Evolutionary conservation across 2,329 filamentous ascomycete species (phyloP).

Genomic region (Monosporascus sp.): DNA sequence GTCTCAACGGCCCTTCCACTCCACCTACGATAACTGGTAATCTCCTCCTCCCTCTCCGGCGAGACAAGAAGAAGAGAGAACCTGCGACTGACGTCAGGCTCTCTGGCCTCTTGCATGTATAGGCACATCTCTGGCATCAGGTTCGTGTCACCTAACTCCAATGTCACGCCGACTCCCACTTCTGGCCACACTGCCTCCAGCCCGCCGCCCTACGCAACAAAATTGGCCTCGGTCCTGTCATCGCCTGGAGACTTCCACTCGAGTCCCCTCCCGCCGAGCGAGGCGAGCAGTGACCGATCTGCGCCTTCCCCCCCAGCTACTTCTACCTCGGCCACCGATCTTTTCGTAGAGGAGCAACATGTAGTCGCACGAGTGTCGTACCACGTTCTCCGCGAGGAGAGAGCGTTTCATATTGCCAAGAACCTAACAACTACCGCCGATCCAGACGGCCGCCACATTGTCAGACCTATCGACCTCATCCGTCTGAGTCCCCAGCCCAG

Average conservation of each 20-base stretch:
- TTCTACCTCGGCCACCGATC: slow-evolving; percentile 37
- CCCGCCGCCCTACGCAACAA: slow-evolving; percentile 36
- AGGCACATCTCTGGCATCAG: slow-evolving; percentile 65
- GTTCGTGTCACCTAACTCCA: slow-evolving; percentile 45
- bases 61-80: not conserved
- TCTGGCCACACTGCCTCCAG: slow-evolving; percentile 39
- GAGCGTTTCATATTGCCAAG: slow-evolving; percentile 79
- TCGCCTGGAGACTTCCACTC: slow-evolving; percentile 37
- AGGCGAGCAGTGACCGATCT: slow-evolving; percentile 34
- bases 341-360: slow-evolving; percentile 50
- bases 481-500: slow-evolving; percentile 62
- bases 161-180: slow-evolving; percentile 37
- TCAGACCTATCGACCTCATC: slow-evolving; percentile 74
- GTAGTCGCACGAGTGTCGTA: slow-evolving; percentile 79
- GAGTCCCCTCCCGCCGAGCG: slow-evolving; percentile 30
- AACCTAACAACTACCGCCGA: slow-evolving; percentile 66
- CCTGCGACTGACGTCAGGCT: not conserved
- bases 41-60: not conserved
- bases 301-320: slow-evolving; percentile 27
- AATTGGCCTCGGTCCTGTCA: slow-evolving; percentile 36
- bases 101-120: slow-evolving; percentile 13
- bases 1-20: slow-evolving; percentile 49
- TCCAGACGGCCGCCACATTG: slow-evolving; percentile 68
- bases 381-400: slow-evolving; percentile 77
- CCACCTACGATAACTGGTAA: slow-evolving; percentile 84